Conservation (phyloP, 139 green algal genomes). For the Chlorella sp. region DNA sequence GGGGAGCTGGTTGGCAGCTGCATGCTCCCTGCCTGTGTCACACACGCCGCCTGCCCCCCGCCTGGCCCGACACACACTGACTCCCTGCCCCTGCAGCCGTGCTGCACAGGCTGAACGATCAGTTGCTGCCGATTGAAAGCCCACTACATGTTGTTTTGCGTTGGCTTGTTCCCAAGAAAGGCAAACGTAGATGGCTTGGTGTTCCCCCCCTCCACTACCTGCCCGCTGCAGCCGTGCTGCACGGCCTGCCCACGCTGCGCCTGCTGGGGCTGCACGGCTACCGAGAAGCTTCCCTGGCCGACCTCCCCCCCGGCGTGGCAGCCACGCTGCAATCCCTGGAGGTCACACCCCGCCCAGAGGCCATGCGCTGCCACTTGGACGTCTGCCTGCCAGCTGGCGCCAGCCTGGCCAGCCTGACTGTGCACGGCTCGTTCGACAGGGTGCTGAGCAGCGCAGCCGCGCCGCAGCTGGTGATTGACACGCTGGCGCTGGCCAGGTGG, state of each 20-base stretch:
- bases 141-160: no score
- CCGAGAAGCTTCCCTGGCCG: neutral
- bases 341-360: neutral
- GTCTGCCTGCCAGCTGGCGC: neutral
- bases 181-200: no score
- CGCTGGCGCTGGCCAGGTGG: neutral
- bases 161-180: no score
- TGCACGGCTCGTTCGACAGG: neutral
- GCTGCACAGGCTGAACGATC: neutral
- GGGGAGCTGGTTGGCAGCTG: neutral
- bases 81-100: neutral
- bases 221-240: neutral
- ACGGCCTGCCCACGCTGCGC: neutral
- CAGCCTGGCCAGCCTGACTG: neutral
- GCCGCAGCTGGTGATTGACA: neutral
- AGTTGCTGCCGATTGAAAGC: no score
- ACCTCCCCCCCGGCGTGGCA: neutral
- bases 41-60: no score
- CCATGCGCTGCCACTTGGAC: neutral
- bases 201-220: neutral
- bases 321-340: neutral
- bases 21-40: no score
- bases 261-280: neutral
- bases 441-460: neutral
- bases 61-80: neutral